Percentiles rank a stretch among this genome's conserved stretches.
Evolutionary conservation across 2,329 filamentous ascomycete species (phyloP).

Genomic region (Calonectria honghensis): DNA sequence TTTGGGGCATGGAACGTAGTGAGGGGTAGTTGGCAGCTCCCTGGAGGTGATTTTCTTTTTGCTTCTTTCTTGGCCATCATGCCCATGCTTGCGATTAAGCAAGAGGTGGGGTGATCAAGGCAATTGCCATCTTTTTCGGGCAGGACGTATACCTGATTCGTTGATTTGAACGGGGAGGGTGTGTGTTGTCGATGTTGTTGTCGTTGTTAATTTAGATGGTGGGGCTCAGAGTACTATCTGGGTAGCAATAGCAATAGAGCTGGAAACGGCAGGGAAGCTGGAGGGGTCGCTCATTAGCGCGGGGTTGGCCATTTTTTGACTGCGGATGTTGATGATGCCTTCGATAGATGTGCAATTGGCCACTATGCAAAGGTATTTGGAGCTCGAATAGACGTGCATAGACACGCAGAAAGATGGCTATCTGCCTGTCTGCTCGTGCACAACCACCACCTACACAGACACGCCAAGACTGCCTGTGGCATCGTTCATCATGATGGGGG

Average conservation of each 20-base stretch:
- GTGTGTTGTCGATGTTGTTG: not conserved
- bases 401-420: not conserved
- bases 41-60: slow-evolving; percentile 19
- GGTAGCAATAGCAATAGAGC: slow-evolving; percentile 15
- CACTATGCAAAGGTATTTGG: not conserved
- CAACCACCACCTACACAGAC: not conserved
- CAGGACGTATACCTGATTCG: not conserved
- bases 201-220: slow-evolving; percentile 5
- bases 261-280: slow-evolving; percentile 30
- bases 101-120: not conserved
- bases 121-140: not conserved
- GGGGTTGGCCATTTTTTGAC: slow-evolving; percentile 13
- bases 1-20: slow-evolving; percentile 46
- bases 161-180: not conserved
- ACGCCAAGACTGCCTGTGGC: not conserved
- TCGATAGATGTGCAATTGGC: slow-evolving; percentile 1
- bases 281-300: slow-evolving; percentile 34
- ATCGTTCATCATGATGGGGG: slow-evolving; percentile 21
- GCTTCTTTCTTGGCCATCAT: not conserved
- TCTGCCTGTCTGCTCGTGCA: not conserved
- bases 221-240: not conserved
- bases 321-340: not conserved
- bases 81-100: not conserved
- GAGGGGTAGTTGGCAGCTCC: slow-evolving; percentile 46
- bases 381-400: not conserved